These are phyloP conservation scores for Brassica juncea DNA, from an alignment of 345 rosid genomes.

Conservation along the genomic window DNA sequence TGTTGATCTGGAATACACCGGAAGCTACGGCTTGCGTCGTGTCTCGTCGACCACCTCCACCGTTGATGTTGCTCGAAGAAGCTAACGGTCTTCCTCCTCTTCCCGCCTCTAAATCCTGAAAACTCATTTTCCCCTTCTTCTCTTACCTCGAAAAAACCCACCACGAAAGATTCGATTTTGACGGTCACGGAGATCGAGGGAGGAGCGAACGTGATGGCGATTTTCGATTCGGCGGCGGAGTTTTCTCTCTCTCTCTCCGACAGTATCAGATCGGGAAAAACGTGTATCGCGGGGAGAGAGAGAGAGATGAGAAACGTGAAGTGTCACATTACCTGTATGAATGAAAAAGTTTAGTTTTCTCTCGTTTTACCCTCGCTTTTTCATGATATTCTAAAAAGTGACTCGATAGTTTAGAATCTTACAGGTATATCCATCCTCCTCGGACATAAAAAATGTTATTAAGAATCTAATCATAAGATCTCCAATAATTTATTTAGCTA, in stretches of 20 bases:
- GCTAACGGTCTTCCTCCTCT: constrained; percentile 60
- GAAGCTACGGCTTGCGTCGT: constrained; percentile 88
- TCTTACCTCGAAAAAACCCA: constrained; percentile 31
- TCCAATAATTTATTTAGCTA: neutral
- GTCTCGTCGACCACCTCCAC: constrained; percentile 52
- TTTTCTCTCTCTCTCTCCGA: constrained; percentile 25
- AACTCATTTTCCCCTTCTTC: constrained; percentile 59
- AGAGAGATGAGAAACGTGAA: constrained; percentile 27
- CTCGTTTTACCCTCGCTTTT: neutral
- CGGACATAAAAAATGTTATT: neutral
- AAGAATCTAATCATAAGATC: neutral
- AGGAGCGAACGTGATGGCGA: constrained; percentile 13
- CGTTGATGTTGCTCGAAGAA: constrained; percentile 51
- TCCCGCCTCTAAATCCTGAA: constrained; percentile 84
- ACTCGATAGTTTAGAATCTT: constrained; percentile 15
- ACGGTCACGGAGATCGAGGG: constrained; percentile 8
- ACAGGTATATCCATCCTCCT: constrained; percentile 26
- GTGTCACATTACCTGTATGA: constrained; percentile 30
- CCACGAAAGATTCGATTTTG: constrained; percentile 17
- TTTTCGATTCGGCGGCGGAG: neutral
- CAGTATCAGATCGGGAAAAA: constrained; percentile 3
- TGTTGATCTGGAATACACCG: constrained; percentile 92
- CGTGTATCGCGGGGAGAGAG: constrained; percentile 33
- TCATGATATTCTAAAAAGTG: constrained; percentile 15
- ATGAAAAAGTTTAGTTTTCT: neutral